A percentile compares a stretch with the other conserved stretches of the same genome.
phyloP scores from a whole-genome alignment of 2,329 filamentous ascomycete genomes.

The Myriosclerotinia duriaeana region DNA sequence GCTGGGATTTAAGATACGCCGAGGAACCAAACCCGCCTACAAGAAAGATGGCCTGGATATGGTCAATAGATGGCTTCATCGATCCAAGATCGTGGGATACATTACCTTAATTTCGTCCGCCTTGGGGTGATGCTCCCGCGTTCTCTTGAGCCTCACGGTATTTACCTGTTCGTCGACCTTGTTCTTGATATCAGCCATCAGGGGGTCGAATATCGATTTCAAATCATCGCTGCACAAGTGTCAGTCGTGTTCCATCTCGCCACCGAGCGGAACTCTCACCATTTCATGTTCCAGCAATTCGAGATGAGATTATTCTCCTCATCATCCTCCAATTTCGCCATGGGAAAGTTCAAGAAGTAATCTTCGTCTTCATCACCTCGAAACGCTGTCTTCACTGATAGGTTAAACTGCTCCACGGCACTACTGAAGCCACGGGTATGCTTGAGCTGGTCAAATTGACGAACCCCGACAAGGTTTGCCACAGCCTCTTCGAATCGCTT shows the following conservation, averaged over 20 bases:
- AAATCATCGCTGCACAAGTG: slow-evolving; percentile 45
- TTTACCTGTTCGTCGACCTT: slow-evolving; percentile 47
- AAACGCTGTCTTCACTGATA: slow-evolving; percentile 37
- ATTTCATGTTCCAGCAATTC: slow-evolving; percentile 31
- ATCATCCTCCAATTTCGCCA: slow-evolving; percentile 36
- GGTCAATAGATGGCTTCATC: not conserved
- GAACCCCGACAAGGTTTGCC: slow-evolving; percentile 35
- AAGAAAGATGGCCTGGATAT: slow-evolving; percentile 28
- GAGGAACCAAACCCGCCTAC: slow-evolving; percentile 34
- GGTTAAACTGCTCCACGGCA: slow-evolving; percentile 40
- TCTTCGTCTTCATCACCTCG: slow-evolving; percentile 33
- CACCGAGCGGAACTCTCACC: slow-evolving; percentile 18
- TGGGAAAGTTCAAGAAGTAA: slow-evolving; percentile 36
- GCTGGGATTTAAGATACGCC: slow-evolving; percentile 41
- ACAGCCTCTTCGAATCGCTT: slow-evolving; percentile 35
- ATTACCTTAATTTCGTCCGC: slow-evolving; percentile 46
- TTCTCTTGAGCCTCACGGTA: slow-evolving; percentile 42
- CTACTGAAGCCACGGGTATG: slow-evolving; percentile 34
- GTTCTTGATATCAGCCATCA: slow-evolving; percentile 44
- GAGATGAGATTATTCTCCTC: slow-evolving; percentile 28
- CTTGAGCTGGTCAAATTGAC: slow-evolving; percentile 37
- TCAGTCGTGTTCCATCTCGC: not conserved
- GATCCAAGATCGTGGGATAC: slow-evolving; percentile 27
- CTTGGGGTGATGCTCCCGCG: slow-evolving; percentile 44
- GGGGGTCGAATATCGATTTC: slow-evolving; percentile 52